These are phyloP conservation scores for Mycena vulgaris DNA, from an alignment of 768 basidiomycete genomes.

Conservation along the genomic window DNA sequence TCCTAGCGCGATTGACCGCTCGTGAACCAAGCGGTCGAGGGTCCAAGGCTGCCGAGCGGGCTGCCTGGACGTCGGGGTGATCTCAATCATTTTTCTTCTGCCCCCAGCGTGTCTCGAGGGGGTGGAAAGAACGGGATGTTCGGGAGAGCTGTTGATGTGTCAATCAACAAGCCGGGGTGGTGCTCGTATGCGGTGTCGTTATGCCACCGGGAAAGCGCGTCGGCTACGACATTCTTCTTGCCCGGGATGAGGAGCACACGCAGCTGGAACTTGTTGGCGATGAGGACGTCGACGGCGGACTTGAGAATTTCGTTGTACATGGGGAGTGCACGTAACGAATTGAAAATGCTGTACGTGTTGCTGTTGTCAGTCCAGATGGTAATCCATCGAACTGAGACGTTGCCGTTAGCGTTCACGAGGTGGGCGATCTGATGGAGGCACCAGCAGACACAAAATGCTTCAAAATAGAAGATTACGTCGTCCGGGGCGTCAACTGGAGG, in stretches of 20 bases:
- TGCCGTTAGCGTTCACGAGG: not conserved
- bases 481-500: not conserved
- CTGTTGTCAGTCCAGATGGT: slow-evolving; percentile 44
- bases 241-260: slow-evolving; percentile 43
- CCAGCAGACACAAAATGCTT: slow-evolving; percentile 42
- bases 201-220: slow-evolving; percentile 44
- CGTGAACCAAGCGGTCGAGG: slow-evolving; percentile 47
- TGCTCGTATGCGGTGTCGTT: slow-evolving; percentile 10
- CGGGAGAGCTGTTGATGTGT: not conserved
- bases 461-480: slow-evolving; percentile 44
- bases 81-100: slow-evolving; percentile 37
- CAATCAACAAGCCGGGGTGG: slow-evolving; percentile 23
- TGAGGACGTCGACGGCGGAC: slow-evolving; percentile 32
- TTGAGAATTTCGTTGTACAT: slow-evolving; percentile 42
- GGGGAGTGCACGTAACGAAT: slow-evolving; percentile 17
- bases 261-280: slow-evolving; percentile 35
- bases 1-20: slow-evolving; percentile 44
- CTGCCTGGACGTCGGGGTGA: slow-evolving; percentile 45
- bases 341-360: slow-evolving; percentile 45
- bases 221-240: slow-evolving; percentile 45
- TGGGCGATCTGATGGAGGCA: slow-evolving; percentile 18
- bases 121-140: slow-evolving; percentile 39
- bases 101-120: slow-evolving; percentile 51
- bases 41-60: slow-evolving; percentile 54
- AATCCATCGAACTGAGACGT: not conserved